Conservation (phyloP, 2,329 filamentous ascomycete genomes). For the Stylonectria norvegica region DNA sequence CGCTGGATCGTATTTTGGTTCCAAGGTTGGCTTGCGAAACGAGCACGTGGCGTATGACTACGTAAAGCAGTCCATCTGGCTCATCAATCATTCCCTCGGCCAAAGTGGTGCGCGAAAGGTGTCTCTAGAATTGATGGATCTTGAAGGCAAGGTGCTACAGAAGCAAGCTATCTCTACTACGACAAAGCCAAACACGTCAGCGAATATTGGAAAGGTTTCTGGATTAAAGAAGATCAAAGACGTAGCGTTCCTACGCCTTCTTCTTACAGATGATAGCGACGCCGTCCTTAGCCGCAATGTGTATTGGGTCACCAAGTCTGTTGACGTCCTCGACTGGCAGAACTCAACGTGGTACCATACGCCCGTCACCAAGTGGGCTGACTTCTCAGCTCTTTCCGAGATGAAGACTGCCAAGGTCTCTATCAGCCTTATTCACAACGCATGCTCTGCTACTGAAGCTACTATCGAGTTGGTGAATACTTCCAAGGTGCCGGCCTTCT, state of each 20-base stretch:
- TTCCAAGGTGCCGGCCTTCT: conserved; percentile 53
- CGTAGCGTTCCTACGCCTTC: conserved; percentile 49
- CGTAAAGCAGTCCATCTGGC: conserved; percentile 40
- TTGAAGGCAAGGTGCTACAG: conserved; percentile 42
- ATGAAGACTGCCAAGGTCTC: conserved; percentile 37
- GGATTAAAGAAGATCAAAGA: conserved; percentile 33
- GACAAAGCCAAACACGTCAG: conserved; percentile 45
- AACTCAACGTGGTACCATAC: conserved; percentile 58
- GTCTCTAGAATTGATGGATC: conserved; percentile 47
- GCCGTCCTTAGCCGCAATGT: conserved; percentile 52
- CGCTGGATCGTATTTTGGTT: conserved; percentile 57
- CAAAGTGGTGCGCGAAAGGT: conserved; percentile 40
- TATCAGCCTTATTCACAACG: conserved; percentile 7
- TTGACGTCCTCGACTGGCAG: conserved; percentile 53
- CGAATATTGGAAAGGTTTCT: conserved; percentile 22
- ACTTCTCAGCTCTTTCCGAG: conserved; percentile 44
- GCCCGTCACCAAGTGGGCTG: conserved; percentile 48
- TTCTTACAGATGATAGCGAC: conserved; percentile 35
- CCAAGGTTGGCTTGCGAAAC: conserved; percentile 46
- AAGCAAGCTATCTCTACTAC: conserved; percentile 28
- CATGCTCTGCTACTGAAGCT: neutral
- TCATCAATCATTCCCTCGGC: conserved; percentile 53
- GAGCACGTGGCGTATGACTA: conserved; percentile 59
- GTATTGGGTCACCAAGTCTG: conserved; percentile 52
- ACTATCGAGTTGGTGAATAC: conserved; percentile 49